Base-by-base conservation (phyloP, 2,329 filamentous ascomycete species). In the Alternaria solani region DNA sequence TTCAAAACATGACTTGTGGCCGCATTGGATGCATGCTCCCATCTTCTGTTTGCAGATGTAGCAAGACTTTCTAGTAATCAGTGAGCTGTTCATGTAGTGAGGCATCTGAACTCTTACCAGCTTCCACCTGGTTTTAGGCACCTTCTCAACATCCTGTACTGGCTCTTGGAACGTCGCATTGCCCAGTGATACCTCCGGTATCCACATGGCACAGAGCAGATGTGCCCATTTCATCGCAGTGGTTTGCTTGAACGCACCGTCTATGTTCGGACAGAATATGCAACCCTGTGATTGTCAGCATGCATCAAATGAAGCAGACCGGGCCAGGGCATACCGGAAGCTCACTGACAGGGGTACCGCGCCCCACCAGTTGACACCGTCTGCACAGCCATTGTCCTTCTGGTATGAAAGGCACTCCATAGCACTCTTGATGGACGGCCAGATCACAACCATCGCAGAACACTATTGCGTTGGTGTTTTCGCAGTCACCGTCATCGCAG, bases 151-250 rank as follows among this genome's bases (percentile, higher is more conserved):
- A 69, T 98, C 95, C 84, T 95, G 96, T 51, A 99, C 93, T 0
- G 95, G 95, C 74, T 99, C 95, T 92, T 98, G 97, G 76, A 98
- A 95, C 7, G 94, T 97, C 63, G 93, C 91, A 74, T 99, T 99
- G 14, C 94, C 95, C 51, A 99, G 87, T 4, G 92, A 94, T 7
- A 98, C 93, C 80, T 99, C 95, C 0, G 95, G 95, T 71, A 99
- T 97, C 95, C 95, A 99, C 83, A 98, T 95, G 32, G 95, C 93
- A 75, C 95, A 99, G 8, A 99, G 87, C 11, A 99, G 81, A 84
- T 99, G 95, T 26, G 94, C 92, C 95, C 95, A 99, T 80, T 96
- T 95, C 3, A 94, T 93, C 2, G 92, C 91, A 66, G 93, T 97
- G 1, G 95, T 98, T 80, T 98, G 95, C 78, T 99, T 99, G 83